Evolutionary conservation across 352 stramenopile genomes (phyloP), one percentile per base, ranked within the genome.

Genomic region (Globisporangium iwayamae): DNA sequence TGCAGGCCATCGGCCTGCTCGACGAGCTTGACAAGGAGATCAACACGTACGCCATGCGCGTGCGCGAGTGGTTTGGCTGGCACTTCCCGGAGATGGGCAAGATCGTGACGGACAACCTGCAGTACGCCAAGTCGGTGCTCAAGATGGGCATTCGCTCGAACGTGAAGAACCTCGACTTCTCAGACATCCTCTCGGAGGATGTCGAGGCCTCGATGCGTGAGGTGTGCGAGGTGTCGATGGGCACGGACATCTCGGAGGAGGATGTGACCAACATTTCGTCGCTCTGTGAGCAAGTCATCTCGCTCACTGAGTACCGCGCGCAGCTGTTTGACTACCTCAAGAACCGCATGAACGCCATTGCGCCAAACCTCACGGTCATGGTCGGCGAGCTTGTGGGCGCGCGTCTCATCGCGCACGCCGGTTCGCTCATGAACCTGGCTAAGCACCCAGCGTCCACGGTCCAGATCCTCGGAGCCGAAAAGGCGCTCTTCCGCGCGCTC

Each of bases 11-110:
- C 57, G 96, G 96, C 13, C 81, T 99, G 52, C 81, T 99, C 14
- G 98, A 99, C 83, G 97, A 99, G 76, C 86, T 99, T 16, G 98
- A 99, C 89, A 99, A 99, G 89, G 98, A 99, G 82, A 99, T 99
- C 80, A 99, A 99, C 85, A 99, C 97, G 64, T 99, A 99, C 85
- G 98, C 98, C 51, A 99, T 99, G 98, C 85, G 98, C 66, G 97
- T 99, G 53, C 97, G 97, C 62, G 98, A 99, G 85, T 99, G 98
- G 98, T 98, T 98, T 71, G 94, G 96, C 66, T 98, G 96, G 95
- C 96, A 98, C 78, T 96, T 98, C 63, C 93, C 90, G 16, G 97
- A 99, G 71, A 97, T 99, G 80, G 93, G 94, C 74, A 98, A 98
- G 78, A 97, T 99, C 50, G 86, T 99, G 38, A 96, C 91, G 46